These are phyloP conservation scores for Carex scoparia DNA, from an alignment of 176 grass and related monocot genomes.

Conservation along the genomic window DNA sequence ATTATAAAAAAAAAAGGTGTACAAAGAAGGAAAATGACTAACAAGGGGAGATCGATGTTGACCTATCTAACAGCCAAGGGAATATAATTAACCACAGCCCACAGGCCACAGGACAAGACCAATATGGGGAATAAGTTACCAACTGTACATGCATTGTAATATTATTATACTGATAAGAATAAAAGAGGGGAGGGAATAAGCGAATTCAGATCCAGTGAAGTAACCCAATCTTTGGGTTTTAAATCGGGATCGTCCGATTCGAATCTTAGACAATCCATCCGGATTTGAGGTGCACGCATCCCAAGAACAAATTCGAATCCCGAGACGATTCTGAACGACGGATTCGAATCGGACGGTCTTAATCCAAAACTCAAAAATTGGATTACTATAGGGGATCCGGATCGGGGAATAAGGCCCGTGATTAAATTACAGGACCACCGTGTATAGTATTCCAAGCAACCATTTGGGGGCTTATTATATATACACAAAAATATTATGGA, in stretches of 20 bases:
- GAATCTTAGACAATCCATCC: too few relatives aligned
- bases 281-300: too few relatives aligned
- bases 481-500: constrained; percentile 8
- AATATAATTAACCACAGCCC: constrained; percentile 3
- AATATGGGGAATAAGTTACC: neutral
- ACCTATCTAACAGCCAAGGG: constrained; percentile 19
- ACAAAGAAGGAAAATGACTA: constrained; percentile 21
- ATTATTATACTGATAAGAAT: constrained; percentile 11
- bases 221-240: too few relatives aligned
- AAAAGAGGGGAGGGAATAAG: constrained; percentile 1
- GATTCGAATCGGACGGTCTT: too few relatives aligned
- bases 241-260: too few relatives aligned
- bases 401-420: too few relatives aligned
- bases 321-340: too few relatives aligned
- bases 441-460: neutral
- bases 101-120: neutral
- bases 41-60: neutral
- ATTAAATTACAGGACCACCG: too few relatives aligned
- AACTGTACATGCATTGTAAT: neutral
- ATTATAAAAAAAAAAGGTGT: neutral
- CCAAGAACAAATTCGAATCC: too few relatives aligned
- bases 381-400: too few relatives aligned
- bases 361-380: too few relatives aligned
- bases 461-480: constrained; percentile 1
- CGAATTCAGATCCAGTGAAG: too few relatives aligned